Evolutionary conservation across 768 basidiomycete species (phyloP).

Genomic region (Termitomyces sp.): DNA sequence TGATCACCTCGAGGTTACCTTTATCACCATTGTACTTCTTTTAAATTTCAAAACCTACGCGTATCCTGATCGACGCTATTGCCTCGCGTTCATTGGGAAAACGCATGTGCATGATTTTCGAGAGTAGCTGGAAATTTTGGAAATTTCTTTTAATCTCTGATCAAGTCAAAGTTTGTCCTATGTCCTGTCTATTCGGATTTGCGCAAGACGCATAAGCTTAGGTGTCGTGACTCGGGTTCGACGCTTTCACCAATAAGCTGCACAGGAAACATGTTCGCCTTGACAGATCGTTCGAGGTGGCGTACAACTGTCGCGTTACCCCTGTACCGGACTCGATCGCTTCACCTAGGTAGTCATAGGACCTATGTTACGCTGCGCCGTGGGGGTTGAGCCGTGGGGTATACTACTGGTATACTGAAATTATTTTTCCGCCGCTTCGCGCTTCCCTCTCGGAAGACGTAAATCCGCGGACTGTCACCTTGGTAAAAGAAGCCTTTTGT

Average conservation of each 20-base stretch:
- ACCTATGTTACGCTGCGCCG: background rate
- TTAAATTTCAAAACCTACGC: constrained; percentile 3
- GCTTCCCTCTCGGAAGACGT: constrained; percentile 10
- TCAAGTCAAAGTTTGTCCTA: background rate
- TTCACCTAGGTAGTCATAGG: background rate
- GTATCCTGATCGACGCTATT: constrained; percentile 10
- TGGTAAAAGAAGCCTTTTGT: constrained; percentile 23
- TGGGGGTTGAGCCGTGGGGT: background rate
- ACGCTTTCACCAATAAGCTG: too few relatives aligned
- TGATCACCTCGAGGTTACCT: constrained; percentile 3
- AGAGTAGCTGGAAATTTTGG: background rate
- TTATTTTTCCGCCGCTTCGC: background rate
- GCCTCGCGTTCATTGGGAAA: constrained; percentile 17
- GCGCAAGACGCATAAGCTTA: background rate
- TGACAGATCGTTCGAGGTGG: background rate
- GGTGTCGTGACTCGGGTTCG: too few relatives aligned
- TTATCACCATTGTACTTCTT: constrained; percentile 7
- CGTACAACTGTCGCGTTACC: background rate
- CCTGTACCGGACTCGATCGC: background rate
- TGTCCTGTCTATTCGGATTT: background rate
- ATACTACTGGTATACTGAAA: background rate
- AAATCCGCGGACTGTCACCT: constrained; percentile 38
- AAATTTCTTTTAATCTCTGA: background rate
- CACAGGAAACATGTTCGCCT: too few relatives aligned
- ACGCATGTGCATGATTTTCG: constrained; percentile 15